phyloP scores from a whole-genome alignment of 2,329 filamentous ascomycete species.

The Coniochaeta pulveracea region DNA sequence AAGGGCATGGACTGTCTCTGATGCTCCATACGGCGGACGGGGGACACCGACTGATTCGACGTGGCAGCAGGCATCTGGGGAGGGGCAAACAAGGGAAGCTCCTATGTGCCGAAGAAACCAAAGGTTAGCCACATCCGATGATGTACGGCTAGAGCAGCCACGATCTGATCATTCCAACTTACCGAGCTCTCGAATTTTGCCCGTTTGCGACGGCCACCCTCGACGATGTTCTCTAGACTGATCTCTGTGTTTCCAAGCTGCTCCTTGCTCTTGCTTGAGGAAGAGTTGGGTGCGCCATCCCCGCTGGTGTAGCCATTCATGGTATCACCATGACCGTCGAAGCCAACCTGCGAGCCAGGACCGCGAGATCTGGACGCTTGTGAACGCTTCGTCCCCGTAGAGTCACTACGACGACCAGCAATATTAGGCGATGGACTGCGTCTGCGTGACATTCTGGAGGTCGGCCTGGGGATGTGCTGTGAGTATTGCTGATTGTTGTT shows the following conservation, averaged over 20 bases:
- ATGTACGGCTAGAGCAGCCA: too few relatives aligned
- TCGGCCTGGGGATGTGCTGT: conserved; percentile 54
- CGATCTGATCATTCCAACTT: conserved; percentile 35
- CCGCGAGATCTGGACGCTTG: conserved; percentile 60
- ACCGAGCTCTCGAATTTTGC: conserved; percentile 96
- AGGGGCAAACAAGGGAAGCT: conserved; percentile 89
- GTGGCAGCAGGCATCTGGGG: conserved; percentile 85
- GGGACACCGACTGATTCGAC: conserved; percentile 96
- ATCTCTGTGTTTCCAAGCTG: conserved; percentile 92
- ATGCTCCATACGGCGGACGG: conserved; percentile 69
- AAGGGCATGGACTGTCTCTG: conserved; percentile 65
- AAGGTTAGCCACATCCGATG: conserved; percentile 12
- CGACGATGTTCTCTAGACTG: conserved; percentile 94
- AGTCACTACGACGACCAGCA: conserved; percentile 66
- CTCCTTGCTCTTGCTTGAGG: conserved; percentile 70
- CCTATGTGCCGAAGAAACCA: conserved; percentile 38
- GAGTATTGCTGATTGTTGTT: conserved; percentile 39
- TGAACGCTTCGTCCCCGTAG: conserved; percentile 57
- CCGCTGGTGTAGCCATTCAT: conserved; percentile 76
- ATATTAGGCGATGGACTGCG: conserved; percentile 68
- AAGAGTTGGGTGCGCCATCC: conserved; percentile 67
- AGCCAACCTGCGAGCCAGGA: conserved; percentile 23
- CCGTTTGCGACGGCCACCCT: conserved; percentile 88
- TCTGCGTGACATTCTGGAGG: conserved; percentile 59
- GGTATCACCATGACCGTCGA: conserved; percentile 55